A percentile compares a stretch with the other conserved stretches of the same genome.
Conservation (phyloP, 352 stramenopile genomes). For the Aphanomyces invadans region DNA sequence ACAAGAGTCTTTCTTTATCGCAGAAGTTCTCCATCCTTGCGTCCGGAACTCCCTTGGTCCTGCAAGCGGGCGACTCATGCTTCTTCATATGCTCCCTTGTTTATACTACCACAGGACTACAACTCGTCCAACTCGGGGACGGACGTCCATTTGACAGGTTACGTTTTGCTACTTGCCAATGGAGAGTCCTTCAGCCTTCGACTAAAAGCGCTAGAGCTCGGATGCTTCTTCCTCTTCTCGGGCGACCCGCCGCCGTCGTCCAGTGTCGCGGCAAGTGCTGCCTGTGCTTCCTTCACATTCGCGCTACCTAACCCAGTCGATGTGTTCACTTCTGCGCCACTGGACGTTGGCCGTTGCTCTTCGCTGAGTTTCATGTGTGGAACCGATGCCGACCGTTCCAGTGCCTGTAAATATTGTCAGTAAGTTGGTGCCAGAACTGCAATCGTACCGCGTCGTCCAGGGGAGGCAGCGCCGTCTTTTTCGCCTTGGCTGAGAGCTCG, state of each 20-base stretch:
- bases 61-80: too few relatives aligned
- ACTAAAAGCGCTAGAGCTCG: constrained; percentile 5
- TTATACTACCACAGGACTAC: too few relatives aligned
- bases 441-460: constrained; percentile 10
- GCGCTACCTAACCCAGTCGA: background rate
- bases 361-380: constrained; percentile 11
- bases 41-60: too few relatives aligned
- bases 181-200: constrained; percentile 24
- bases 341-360: background rate
- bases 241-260: background rate
- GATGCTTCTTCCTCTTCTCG: constrained; percentile 5
- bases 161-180: constrained; percentile 7
- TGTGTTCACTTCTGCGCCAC: background rate
- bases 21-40: too few relatives aligned
- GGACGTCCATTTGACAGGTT: too few relatives aligned
- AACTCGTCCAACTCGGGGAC: too few relatives aligned
- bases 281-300: background rate
- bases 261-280: background rate
- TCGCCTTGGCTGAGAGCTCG: constrained; percentile 35
- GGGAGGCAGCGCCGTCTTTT: constrained; percentile 13
- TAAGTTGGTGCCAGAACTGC: too few relatives aligned
- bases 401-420: too few relatives aligned
- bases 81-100: too few relatives aligned
- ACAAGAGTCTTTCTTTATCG: too few relatives aligned
- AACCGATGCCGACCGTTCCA: constrained; percentile 14